These are phyloP conservation scores for Dictyostelium purpureum DNA, from an alignment of 78 protist genomes.

Conservation along the genomic window DNA sequence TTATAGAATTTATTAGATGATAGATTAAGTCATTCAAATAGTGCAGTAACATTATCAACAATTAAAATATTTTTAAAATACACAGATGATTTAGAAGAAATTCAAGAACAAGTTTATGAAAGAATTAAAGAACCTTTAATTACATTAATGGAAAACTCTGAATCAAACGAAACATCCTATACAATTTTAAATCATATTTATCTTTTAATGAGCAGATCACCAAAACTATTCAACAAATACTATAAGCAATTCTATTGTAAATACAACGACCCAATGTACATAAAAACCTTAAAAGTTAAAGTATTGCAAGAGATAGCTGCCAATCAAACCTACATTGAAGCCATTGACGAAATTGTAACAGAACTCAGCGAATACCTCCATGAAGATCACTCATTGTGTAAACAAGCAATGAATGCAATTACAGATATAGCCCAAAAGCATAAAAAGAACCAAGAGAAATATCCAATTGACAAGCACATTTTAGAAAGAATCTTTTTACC, in stretches of 20 bases:
- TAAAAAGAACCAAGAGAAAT: not conserved
- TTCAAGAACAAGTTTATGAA: slow-evolving; percentile 87
- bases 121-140: slow-evolving; percentile 84
- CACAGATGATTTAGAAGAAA: slow-evolving; percentile 80
- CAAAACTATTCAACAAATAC: slow-evolving; percentile 79
- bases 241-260: slow-evolving; percentile 74
- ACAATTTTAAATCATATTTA: slow-evolving; percentile 86
- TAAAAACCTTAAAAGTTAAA: slow-evolving; percentile 88
- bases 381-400: not conserved
- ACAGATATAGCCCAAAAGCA: not conserved
- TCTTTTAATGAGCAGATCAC: slow-evolving; percentile 82
- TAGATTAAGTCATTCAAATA: slow-evolving; percentile 84
- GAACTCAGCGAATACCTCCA: slow-evolving; percentile 82
- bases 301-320: slow-evolving; percentile 75
- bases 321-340: not conserved
- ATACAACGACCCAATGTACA: slow-evolving; percentile 87
- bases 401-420: slow-evolving; percentile 6
- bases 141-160: slow-evolving; percentile 78
- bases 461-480: not conserved
- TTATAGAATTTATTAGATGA: slow-evolving; percentile 88
- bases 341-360: slow-evolving; percentile 72
- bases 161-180: slow-evolving; percentile 79
- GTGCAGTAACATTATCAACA: slow-evolving; percentile 88
- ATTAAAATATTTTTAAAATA: slow-evolving; percentile 87
- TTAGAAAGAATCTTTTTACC: slow-evolving; percentile 9